phyloP scores from a whole-genome alignment of 805 yeast genomes.

The Candida mattraensis region DNA sequence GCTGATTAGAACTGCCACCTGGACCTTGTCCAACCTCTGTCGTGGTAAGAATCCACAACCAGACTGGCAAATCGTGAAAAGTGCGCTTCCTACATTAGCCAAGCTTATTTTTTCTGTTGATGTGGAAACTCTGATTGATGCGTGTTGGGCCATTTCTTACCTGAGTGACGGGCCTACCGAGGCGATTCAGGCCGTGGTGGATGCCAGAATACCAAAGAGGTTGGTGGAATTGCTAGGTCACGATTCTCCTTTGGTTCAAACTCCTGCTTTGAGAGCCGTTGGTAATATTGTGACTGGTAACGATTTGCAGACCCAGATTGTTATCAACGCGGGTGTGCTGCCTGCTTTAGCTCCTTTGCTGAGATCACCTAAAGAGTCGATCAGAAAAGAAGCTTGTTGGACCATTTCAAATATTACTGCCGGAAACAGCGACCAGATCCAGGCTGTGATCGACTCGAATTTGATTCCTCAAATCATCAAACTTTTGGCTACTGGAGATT shows the following conservation, averaged over 20 bases:
- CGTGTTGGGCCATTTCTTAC: slow-evolving; percentile 98
- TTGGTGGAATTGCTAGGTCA: slow-evolving; percentile 88
- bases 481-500: slow-evolving; percentile 77
- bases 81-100: slow-evolving; percentile 88
- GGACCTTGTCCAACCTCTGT: slow-evolving; percentile 96
- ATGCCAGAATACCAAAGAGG: slow-evolving; percentile 92
- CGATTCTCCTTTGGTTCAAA: slow-evolving; percentile 83
- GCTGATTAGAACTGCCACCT: slow-evolving; percentile 93
- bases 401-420: slow-evolving; percentile 97
- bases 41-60: slow-evolving; percentile 97
- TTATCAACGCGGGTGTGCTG: slow-evolving; percentile 89
- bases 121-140: slow-evolving; percentile 91
- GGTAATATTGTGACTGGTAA: slow-evolving; percentile 98
- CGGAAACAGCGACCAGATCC: slow-evolving; percentile 93
- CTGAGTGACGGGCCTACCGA: slow-evolving; percentile 89
- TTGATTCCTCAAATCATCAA: slow-evolving; percentile 87
- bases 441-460: slow-evolving; percentile 94
- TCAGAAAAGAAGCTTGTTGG: slow-evolving; percentile 98
- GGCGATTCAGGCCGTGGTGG: slow-evolving; percentile 95
- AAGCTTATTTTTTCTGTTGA: slow-evolving; percentile 88
- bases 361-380: slow-evolving; percentile 82
- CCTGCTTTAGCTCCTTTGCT: slow-evolving; percentile 80
- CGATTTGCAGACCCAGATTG: slow-evolving; percentile 92
- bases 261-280: slow-evolving; percentile 95
- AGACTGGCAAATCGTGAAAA: slow-evolving; percentile 84